Conservation (phyloP, 2,329 filamentous ascomycete species). For the Colletotrichum lentis region DNA sequence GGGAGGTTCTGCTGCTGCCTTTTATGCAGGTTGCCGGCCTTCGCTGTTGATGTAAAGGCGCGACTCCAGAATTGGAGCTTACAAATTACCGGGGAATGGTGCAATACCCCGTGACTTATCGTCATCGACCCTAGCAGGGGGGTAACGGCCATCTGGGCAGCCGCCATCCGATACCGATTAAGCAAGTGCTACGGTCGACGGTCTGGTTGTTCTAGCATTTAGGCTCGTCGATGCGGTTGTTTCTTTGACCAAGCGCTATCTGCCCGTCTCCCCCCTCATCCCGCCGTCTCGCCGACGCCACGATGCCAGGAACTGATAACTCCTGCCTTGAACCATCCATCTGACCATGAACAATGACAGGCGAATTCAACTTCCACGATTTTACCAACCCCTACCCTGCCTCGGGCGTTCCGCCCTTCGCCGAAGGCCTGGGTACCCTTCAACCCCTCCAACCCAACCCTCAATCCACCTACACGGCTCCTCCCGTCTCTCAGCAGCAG, state of each 20-base stretch:
- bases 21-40: constrained; percentile 37
- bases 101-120: constrained; percentile 68
- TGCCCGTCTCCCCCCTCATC: constrained; percentile 29
- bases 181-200: constrained; percentile 33
- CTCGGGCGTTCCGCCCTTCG: constrained; percentile 45
- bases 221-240: constrained; percentile 31
- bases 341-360: constrained; percentile 56
- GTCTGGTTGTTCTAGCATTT: constrained; percentile 28
- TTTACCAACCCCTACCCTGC: constrained; percentile 59
- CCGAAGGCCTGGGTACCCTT: constrained; percentile 53
- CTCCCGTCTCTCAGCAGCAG: constrained; percentile 50
- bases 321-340: constrained; percentile 37
- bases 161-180: constrained; percentile 31
- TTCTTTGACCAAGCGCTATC: constrained; percentile 26
- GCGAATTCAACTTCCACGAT: constrained; percentile 66
- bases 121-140: constrained; percentile 40
- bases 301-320: constrained; percentile 38
- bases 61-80: constrained; percentile 47
- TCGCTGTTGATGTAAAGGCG: constrained; percentile 39
- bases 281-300: constrained; percentile 33
- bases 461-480: constrained; percentile 55
- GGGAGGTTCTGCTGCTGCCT: constrained; percentile 41
- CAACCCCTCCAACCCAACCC: constrained; percentile 63
- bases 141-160: constrained; percentile 31
- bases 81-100: constrained; percentile 61